Evolutionary conservation across 1,284 basidiomycete genomes (phyloP).

Genomic region (Peniophora sp.): DNA sequence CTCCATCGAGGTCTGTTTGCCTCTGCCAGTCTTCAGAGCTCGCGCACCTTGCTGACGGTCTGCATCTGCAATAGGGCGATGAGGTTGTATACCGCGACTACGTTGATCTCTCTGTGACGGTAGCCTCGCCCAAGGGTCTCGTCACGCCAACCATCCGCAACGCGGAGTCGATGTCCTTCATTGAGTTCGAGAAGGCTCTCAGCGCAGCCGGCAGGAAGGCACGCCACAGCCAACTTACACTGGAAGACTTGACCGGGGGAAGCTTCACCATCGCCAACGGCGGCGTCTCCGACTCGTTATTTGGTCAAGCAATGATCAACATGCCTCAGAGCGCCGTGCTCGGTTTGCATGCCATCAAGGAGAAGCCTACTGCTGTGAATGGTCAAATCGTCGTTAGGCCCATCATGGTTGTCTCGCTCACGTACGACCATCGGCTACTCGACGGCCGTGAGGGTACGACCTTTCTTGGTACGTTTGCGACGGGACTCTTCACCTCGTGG

Average conservation of each 20-base stretch:
- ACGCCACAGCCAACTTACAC: neutral
- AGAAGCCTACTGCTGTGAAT: conserved; percentile 87
- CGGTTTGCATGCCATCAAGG: conserved; percentile 97
- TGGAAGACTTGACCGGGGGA: conserved; percentile 49
- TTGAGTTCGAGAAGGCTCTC: conserved; percentile 93
- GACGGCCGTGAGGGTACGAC: conserved; percentile 96
- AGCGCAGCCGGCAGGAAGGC: conserved; percentile 87
- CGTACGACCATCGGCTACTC: conserved; percentile 93
- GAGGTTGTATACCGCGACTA: conserved; percentile 95
- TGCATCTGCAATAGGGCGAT: conserved; percentile 48
- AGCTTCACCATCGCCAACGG: conserved; percentile 99
- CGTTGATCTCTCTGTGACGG: conserved; percentile 91
- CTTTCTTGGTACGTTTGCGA: conserved; percentile 75
- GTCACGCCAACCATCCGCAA: conserved; percentile 96
- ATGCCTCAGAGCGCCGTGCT: conserved; percentile 92
- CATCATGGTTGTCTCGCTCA: conserved; percentile 93
- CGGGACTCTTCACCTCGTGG: conserved; percentile 5
- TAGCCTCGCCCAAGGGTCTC: conserved; percentile 95
- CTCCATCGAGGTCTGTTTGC: conserved; percentile 68
- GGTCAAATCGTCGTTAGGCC: conserved; percentile 94
- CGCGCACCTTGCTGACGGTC: neutral
- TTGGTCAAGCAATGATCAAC: conserved; percentile 97
- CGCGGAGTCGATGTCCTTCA: conserved; percentile 78
- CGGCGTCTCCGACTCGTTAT: conserved; percentile 95
- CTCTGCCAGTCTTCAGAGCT: conserved; percentile 12